phyloP scores from a whole-genome alignment of 306 rosid species.

The Geum urbanum region DNA sequence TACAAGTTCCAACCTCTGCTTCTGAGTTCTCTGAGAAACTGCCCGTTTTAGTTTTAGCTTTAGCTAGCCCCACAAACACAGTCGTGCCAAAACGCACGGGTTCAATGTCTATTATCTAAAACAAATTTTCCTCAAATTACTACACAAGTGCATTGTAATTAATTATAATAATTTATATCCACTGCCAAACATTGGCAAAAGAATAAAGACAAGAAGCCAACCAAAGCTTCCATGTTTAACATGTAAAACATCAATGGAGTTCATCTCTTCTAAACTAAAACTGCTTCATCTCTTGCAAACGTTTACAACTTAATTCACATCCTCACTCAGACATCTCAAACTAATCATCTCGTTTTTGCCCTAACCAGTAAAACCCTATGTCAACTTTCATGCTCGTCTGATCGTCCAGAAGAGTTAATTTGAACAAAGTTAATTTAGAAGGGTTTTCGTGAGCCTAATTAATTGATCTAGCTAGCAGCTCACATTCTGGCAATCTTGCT shows the following conservation, averaged over 20 bases:
- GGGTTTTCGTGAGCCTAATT: too few species aligned
- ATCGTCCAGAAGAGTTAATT: too few species aligned
- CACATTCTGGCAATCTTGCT: too few species aligned
- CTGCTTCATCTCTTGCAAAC: background rate
- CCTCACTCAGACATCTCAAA: background rate
- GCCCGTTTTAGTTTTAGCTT: background rate
- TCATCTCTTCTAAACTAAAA: background rate
- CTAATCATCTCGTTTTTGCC: too few species aligned
- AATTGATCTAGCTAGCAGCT: too few species aligned
- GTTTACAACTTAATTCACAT: background rate
- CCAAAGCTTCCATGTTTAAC: slow-evolving; percentile 18
- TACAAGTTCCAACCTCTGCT: slow-evolving; percentile 65
- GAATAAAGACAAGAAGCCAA: slow-evolving; percentile 25
- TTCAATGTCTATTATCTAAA: slow-evolving; percentile 15
- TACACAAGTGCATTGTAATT: background rate
- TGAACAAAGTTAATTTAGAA: too few species aligned
- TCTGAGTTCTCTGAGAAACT: slow-evolving; percentile 13
- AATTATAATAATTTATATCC: background rate
- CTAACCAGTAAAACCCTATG: too few species aligned
- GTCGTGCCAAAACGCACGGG: slow-evolving; percentile 33
- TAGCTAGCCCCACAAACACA: background rate
- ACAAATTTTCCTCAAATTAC: background rate
- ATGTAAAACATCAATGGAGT: slow-evolving; percentile 1
- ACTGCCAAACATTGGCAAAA: slow-evolving; percentile 10
- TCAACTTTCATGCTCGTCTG: too few species aligned